These are phyloP conservation scores for Elongisporangium senticosum DNA, from an alignment of 352 stramenopile genomes.

Conservation along the genomic window DNA sequence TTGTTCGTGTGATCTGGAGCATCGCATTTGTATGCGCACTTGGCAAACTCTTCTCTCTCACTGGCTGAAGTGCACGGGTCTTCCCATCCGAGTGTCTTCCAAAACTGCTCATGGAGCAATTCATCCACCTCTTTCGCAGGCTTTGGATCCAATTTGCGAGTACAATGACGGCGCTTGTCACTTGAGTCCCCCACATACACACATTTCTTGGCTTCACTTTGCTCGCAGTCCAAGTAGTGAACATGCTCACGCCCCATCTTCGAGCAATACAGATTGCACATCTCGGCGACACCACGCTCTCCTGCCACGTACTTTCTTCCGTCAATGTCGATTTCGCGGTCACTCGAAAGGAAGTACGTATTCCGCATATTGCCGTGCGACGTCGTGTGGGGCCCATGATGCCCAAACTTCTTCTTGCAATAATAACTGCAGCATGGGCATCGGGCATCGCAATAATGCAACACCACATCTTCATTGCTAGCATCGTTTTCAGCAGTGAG, in stretches of 20 bases:
- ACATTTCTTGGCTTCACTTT: conserved; percentile 23
- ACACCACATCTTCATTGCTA: conserved; percentile 9
- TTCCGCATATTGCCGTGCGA: conserved; percentile 81
- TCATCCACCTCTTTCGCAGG: conserved; percentile 55
- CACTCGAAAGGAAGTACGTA: conserved; percentile 60
- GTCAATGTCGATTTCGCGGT: conserved; percentile 52
- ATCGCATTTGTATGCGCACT: conserved; percentile 69
- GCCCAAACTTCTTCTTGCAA: conserved; percentile 54
- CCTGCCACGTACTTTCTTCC: conserved; percentile 69
- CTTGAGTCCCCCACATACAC: conserved; percentile 37
- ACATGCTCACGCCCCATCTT: conserved; percentile 76
- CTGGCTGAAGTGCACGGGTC: conserved; percentile 54
- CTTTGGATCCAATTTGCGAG: conserved; percentile 38
- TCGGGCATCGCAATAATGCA: conserved; percentile 67
- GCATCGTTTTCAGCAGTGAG: conserved; percentile 8
- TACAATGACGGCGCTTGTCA: conserved; percentile 72
- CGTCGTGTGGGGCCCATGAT: conserved; percentile 50
- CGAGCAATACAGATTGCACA: conserved; percentile 78
- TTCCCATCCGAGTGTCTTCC: conserved; percentile 69
- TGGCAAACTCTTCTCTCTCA: conserved; percentile 57
- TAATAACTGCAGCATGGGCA: conserved; percentile 77
- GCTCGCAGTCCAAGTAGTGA: conserved; percentile 66
- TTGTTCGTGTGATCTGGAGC: conserved; percentile 57
- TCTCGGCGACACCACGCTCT: conserved; percentile 63
- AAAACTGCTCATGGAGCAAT: conserved; percentile 71